Conservation (phyloP, 345 rosid species). For the Hypericum perforatum region DNA sequence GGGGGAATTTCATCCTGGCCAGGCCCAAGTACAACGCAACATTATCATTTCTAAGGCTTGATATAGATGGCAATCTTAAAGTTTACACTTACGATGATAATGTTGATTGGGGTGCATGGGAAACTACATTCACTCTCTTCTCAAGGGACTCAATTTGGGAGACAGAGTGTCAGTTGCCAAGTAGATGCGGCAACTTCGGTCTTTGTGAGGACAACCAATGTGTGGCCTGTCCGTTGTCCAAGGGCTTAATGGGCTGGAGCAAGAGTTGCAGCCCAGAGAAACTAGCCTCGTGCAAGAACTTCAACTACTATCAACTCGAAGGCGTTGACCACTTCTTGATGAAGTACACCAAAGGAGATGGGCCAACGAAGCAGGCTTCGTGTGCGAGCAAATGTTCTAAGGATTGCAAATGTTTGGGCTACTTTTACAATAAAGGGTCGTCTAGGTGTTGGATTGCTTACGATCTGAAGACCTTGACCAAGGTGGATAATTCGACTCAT, state of each 20-base stretch:
- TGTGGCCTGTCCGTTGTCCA: conserved; percentile 17
- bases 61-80: conserved; percentile 41
- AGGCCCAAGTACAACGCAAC: conserved; percentile 39
- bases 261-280: conserved; percentile 25
- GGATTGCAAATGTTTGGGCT: conserved; percentile 23
- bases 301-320: conserved; percentile 32
- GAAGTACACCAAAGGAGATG: conserved; percentile 34
- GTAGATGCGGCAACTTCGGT: conserved; percentile 26
- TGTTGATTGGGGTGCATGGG: conserved; percentile 29
- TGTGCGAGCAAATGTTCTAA: conserved; percentile 26
- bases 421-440: conserved; percentile 17
- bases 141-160: conserved; percentile 15
- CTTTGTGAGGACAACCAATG: conserved; percentile 23
- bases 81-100: conserved; percentile 31
- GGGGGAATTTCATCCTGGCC: conserved; percentile 7
- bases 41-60: conserved; percentile 30
- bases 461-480: conserved; percentile 23
- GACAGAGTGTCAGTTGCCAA: conserved; percentile 26
- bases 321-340: conserved; percentile 45
- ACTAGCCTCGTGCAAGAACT: conserved; percentile 11
- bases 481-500: conserved; percentile 21
- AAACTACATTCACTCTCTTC: conserved; percentile 32
- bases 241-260: conserved; percentile 38
- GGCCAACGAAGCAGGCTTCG: conserved; percentile 12
- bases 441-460: conserved; percentile 25